phyloP scores from a whole-genome alignment of 1,284 basidiomycete species.

The Rhodotorula sp. region DNA sequence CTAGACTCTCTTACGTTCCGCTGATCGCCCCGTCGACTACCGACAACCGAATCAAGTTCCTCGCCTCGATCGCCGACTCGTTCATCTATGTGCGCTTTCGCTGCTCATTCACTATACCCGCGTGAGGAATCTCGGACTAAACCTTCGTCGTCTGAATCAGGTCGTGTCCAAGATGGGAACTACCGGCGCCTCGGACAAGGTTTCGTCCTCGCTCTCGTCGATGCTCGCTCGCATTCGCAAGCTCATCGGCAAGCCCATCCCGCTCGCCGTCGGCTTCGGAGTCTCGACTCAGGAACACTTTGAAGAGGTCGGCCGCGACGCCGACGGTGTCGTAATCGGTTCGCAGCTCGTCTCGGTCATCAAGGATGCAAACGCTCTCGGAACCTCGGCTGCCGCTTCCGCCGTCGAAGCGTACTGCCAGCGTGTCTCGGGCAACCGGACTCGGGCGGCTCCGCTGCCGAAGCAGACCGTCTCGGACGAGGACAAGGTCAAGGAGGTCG shows the following conservation, averaged over 20 bases:
- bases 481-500: conserved; percentile 25
- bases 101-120: neutral
- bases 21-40: conserved; percentile 93
- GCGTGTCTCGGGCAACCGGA: conserved; percentile 33
- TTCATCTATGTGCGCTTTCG: conserved; percentile 80
- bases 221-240: conserved; percentile 48
- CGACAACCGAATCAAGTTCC: conserved; percentile 79
- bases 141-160: conserved; percentile 22
- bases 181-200: conserved; percentile 80
- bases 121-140: neutral
- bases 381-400: conserved; percentile 24
- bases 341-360: conserved; percentile 79
- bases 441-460: conserved; percentile 22
- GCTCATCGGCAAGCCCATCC: conserved; percentile 63
- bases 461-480: conserved; percentile 15
- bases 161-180: conserved; percentile 81
- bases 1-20: conserved; percentile 84
- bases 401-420: conserved; percentile 35
- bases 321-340: conserved; percentile 93
- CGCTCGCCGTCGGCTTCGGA: conserved; percentile 94
- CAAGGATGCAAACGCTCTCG: conserved; percentile 56
- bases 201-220: conserved; percentile 50
- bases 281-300: conserved; percentile 92
- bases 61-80: conserved; percentile 87
- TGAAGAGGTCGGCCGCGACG: conserved; percentile 71